Conservation (phyloP, 768 basidiomycete species). For the Leccinum barrowsii region DNA sequence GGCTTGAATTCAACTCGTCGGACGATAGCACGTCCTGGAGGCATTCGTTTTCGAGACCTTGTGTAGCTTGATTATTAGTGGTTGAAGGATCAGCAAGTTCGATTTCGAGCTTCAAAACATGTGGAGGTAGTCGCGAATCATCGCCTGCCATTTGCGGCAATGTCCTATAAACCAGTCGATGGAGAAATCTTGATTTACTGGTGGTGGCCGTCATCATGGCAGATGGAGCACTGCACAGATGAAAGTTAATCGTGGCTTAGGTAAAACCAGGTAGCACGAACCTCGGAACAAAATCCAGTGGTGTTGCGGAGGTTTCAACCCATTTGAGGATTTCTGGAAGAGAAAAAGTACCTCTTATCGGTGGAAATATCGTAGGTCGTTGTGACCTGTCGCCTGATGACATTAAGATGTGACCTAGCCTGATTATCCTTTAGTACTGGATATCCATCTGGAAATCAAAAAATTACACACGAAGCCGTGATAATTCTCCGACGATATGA, state of each 20-base stretch:
- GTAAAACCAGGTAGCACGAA: constrained; percentile 18
- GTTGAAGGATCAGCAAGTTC: constrained; percentile 16
- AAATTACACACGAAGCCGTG: constrained; percentile 38
- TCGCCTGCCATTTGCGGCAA: constrained; percentile 18
- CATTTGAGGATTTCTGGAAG: constrained; percentile 45
- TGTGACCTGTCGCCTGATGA: constrained; percentile 33
- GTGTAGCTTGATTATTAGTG: neutral
- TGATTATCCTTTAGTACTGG: constrained; percentile 23
- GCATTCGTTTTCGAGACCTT: neutral
- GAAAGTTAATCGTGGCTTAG: neutral
- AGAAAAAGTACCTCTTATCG: constrained; percentile 40
- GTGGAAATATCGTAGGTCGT: constrained; percentile 42
- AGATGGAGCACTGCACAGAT: constrained; percentile 36
- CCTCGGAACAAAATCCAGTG: constrained; percentile 52
- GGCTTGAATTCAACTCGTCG: neutral
- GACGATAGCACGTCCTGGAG: neutral
- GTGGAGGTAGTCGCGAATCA: constrained; percentile 5
- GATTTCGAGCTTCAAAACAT: constrained; percentile 41
- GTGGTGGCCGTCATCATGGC: constrained; percentile 30
- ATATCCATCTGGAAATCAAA: neutral
- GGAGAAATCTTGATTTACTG: constrained; percentile 34
- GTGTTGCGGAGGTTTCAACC: constrained; percentile 34
- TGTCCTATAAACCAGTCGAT: constrained; percentile 48
- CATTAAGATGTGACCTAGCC: constrained; percentile 62
- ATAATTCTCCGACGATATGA: constrained; percentile 21